Evolutionary conservation across 371 early-diverging fungal species (phyloP).

Genomic region (Enterospora canceri): DNA sequence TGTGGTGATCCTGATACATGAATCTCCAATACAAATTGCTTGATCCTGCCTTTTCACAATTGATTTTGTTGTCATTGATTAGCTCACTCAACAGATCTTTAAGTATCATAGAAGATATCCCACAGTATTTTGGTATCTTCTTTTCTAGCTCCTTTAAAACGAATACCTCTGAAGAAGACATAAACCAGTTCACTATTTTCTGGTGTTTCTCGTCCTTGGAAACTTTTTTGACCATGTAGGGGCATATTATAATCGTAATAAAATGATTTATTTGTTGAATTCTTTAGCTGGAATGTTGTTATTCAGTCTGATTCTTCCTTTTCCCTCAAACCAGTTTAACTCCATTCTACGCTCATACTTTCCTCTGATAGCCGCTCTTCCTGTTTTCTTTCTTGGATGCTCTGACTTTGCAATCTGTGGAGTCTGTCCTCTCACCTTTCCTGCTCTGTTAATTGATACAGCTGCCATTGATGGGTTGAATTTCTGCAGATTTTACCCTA

Average conservation of each 20-base stretch:
- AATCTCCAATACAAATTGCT: constrained; percentile 81
- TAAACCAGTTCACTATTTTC: constrained; percentile 16
- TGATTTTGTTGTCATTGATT: constrained; percentile 72
- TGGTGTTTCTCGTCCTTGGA: constrained; percentile 15
- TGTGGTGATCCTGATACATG: constrained; percentile 58
- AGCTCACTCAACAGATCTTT: constrained; percentile 74
- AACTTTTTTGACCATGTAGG: constrained; percentile 13
- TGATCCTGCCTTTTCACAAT: constrained; percentile 75
- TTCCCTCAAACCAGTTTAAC: constrained; percentile 52
- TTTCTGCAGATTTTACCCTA: constrained; percentile 7
- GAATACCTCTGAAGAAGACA: constrained; percentile 56
- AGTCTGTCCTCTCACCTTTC: constrained; percentile 98
- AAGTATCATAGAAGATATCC: constrained; percentile 69
- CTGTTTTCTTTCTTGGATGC: constrained; percentile 69
- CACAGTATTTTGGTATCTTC: constrained; percentile 67
- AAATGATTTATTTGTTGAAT: neutral
- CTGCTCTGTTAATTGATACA: constrained; percentile 61
- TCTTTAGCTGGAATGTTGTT: neutral
- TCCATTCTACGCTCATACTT: constrained; percentile 86
- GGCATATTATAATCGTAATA: too few relatives aligned
- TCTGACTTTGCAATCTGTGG: constrained; percentile 95
- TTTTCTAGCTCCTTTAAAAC: constrained; percentile 77
- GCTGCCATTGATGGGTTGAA: constrained; percentile 4
- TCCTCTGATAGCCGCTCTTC: constrained; percentile 92
- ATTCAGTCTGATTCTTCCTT: constrained; percentile 55